These are phyloP conservation scores for Neonectria faginata DNA, from an alignment of 2,329 filamentous ascomycete species.

Conservation along the genomic window DNA sequence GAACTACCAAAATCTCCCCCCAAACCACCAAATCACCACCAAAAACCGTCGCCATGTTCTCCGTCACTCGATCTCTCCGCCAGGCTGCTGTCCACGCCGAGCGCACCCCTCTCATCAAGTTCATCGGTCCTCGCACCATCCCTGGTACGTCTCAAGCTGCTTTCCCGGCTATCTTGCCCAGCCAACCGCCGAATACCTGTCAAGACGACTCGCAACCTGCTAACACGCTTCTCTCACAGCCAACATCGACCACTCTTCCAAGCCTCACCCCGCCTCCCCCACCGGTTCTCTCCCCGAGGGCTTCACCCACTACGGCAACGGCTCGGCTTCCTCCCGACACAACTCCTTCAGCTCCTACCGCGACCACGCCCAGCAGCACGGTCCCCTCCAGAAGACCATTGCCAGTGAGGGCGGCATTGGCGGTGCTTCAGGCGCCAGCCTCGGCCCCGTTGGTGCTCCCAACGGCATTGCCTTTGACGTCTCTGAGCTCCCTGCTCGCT, in stretches of 20 bases:
- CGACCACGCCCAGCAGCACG: slow-evolving; percentile 81
- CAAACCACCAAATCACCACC: slow-evolving; percentile 20
- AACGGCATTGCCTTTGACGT: slow-evolving; percentile 88
- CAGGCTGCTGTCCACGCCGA: slow-evolving; percentile 70
- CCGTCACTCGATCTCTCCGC: slow-evolving; percentile 66
- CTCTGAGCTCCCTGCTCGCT: slow-evolving; percentile 85
- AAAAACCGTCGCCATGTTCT: slow-evolving; percentile 59
- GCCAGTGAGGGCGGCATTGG: slow-evolving; percentile 62
- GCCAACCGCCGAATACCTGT: slow-evolving; percentile 7
- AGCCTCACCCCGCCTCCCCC: slow-evolving; percentile 79
- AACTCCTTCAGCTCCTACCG: slow-evolving; percentile 81
- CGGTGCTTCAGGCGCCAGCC: slow-evolving; percentile 71
- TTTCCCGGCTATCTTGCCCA: slow-evolving; percentile 5
- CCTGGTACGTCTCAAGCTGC: slow-evolving; percentile 60
- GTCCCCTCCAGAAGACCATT: slow-evolving; percentile 74
- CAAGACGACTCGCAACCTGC: slow-evolving; percentile 17
- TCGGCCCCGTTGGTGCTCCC: slow-evolving; percentile 78
- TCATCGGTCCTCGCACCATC: slow-evolving; percentile 70
- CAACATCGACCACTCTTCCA: slow-evolving; percentile 77
- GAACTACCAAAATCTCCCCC: not conserved
- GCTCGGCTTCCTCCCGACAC: slow-evolving; percentile 57
- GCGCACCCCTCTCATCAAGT: slow-evolving; percentile 71
- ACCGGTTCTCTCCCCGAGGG: slow-evolving; percentile 69
- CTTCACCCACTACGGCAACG: slow-evolving; percentile 55
- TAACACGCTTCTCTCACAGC: slow-evolving; percentile 59